Evolutionary conservation across 441 rosid species (phyloP).

Genomic region (Gossypium schwendimanii): DNA sequence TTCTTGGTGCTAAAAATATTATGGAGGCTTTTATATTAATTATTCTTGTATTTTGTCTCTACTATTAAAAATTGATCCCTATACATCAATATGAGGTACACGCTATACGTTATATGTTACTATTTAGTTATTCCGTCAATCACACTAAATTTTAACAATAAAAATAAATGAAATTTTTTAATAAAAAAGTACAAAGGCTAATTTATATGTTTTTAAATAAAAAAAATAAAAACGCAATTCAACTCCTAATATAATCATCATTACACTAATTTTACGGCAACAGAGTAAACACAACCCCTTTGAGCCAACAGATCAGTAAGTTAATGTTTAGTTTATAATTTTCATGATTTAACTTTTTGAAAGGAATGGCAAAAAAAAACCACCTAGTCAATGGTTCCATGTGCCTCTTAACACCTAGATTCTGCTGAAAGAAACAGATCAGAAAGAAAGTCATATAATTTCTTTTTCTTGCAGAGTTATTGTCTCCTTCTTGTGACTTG

Average conservation of each 20-base stretch:
- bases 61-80: no score
- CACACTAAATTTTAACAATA: no score
- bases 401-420: not conserved
- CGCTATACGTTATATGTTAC: no score
- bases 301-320: not conserved
- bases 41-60: no score
- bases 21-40: no score
- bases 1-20: no score
- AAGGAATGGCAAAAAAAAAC: not conserved
- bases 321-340: not conserved
- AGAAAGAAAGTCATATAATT: not conserved
- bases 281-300: not conserved
- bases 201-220: no score
- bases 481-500: constrained; percentile 13
- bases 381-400: constrained; percentile 1
- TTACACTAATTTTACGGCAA: not conserved
- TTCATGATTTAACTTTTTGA: not conserved
- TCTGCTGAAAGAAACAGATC: not conserved
- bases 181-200: no score
- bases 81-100: no score
- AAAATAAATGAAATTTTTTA: not conserved
- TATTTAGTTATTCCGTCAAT: no score
- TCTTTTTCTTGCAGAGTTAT: not conserved
- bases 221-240: no score
- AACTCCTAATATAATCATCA: no score